Evolutionary conservation across 2,329 filamentous ascomycete species (phyloP).

Genomic region (Thermoascus crustaceus): DNA sequence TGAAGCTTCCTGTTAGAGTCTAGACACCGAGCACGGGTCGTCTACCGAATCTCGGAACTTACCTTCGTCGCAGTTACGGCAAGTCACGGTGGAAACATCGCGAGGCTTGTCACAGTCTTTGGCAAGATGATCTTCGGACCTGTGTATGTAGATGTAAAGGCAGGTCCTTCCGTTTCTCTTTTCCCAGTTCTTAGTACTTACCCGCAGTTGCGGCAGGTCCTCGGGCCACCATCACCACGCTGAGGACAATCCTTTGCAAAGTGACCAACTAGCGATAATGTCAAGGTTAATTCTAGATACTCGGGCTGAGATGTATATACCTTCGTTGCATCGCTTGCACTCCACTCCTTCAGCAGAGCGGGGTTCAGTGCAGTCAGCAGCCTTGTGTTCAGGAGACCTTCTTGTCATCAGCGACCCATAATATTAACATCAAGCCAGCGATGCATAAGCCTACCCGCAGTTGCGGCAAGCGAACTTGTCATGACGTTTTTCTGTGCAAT

Average conservation of each 20-base stretch:
- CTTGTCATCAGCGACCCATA: constrained; percentile 11
- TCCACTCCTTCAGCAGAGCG: constrained; percentile 37
- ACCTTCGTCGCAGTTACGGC: constrained; percentile 40
- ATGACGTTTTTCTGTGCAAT: constrained; percentile 34
- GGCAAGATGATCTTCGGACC: constrained; percentile 35
- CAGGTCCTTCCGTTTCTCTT: too few relatives aligned
- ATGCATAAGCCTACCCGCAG: constrained; percentile 35
- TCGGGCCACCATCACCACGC: constrained; percentile 21
- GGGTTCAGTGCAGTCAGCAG: constrained; percentile 41
- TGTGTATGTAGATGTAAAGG: constrained; percentile 16
- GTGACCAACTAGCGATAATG: constrained; percentile 29
- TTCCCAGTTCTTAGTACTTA: constrained; percentile 19
- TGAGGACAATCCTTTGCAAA: constrained; percentile 41
- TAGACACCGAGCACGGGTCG: too few relatives aligned
- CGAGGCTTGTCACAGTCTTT: constrained; percentile 37
- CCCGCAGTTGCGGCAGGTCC: constrained; percentile 40
- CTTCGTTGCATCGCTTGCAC: constrained; percentile 37
- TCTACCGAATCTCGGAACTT: too few relatives aligned
- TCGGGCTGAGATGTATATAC: constrained; percentile 15
- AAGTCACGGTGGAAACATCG: constrained; percentile 32
- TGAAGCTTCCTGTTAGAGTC: constrained; percentile 7
- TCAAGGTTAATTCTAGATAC: background rate
- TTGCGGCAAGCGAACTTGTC: constrained; percentile 43
- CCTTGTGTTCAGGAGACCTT: constrained; percentile 38
- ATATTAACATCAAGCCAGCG: background rate